Evolutionary conservation across 2,329 filamentous ascomycete genomes (phyloP), one percentile per base, ranked within the genome.

Genomic region (Lasiodiplodia sp.): DNA sequence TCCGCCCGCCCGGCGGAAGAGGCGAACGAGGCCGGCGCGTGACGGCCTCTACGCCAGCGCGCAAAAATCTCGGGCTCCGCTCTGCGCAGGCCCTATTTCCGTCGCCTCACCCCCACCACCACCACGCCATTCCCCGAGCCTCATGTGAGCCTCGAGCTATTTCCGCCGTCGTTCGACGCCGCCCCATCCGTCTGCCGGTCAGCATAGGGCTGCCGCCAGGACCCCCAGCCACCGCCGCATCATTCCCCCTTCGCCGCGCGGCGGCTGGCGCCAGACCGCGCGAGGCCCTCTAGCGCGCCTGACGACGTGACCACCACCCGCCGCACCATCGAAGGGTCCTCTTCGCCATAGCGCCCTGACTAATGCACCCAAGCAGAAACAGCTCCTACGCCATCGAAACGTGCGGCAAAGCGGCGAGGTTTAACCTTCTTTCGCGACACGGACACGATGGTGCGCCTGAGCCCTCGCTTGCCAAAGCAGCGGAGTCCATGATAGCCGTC

Each of bases 381-480:
- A 31, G 21, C 18, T 47, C 38, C 40, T n/a, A 47, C 58, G 25
- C 58, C 44, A 28, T 34, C 58, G 25, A 63, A 47, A 12, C 57
- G 57, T 51, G 44, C 44, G 40, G 49, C 25, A 23, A 47, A 21
- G 58, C 40, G 44, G 58, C 40, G 44, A 37, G 16, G 58, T 63
- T 63, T 51, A 63, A 51, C 58, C 44, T 63, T 51, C 40, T 37
- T 37, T 44, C 49, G 44, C 40, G 38, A 51, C 40, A 51, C 58
- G 58, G 31, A 23, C 40, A 37, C 28, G 40, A 51, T 63, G 53
- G 31, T 11, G 31, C 12, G 44, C 44, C 58, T 31, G 40, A 37
- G 40, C 58, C 14, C 44, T 60, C 38, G 56, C 34, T 47, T 60
- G 21, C 56, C 55, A 57, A 57, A 57, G 38, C 38, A 47, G 34